phyloP scores from a whole-genome alignment of 2,329 filamentous ascomycete species.

The Parasarocladium wereldwijsianum region DNA sequence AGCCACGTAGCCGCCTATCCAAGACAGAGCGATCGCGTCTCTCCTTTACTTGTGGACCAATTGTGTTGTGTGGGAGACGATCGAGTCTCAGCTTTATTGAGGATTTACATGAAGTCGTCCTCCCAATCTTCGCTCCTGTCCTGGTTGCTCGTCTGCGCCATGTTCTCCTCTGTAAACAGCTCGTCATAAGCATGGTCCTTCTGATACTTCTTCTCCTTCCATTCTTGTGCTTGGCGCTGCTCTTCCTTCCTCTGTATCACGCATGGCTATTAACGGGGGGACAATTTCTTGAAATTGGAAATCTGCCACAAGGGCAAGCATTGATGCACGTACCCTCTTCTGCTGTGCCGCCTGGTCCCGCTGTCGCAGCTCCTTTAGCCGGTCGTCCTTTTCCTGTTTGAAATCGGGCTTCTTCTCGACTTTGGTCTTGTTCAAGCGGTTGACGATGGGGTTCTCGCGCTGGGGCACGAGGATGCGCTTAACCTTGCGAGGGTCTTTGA shows the following conservation, averaged over 20 bases:
- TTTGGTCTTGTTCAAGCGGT: slow-evolving; percentile 95
- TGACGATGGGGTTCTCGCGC: slow-evolving; percentile 82
- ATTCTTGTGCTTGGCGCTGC: slow-evolving; percentile 56
- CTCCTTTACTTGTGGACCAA: too few species aligned
- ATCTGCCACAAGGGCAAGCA: background rate
- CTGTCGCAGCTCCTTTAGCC: slow-evolving; percentile 54
- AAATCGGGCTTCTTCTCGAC: slow-evolving; percentile 80
- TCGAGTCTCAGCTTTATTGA: too few species aligned
- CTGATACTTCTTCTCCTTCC: slow-evolving; percentile 81
- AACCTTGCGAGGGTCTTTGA: slow-evolving; percentile 78
- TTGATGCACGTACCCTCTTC: slow-evolving; percentile 36
- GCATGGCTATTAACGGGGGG: background rate
- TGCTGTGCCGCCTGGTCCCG: slow-evolving; percentile 50
- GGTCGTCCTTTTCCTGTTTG: slow-evolving; percentile 65
- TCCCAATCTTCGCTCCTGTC: slow-evolving; percentile 63
- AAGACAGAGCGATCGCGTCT: too few species aligned
- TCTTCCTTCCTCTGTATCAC: slow-evolving; percentile 58
- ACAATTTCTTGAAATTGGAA: background rate
- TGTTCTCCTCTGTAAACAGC: slow-evolving; percentile 68
- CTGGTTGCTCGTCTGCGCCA: slow-evolving; percentile 71
- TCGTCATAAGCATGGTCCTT: slow-evolving; percentile 98
- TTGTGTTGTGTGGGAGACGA: background rate
- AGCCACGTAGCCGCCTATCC: background rate
- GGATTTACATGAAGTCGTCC: slow-evolving; percentile 89
- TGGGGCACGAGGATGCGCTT: slow-evolving; percentile 66